A percentile compares a stretch with the other conserved stretches of the same genome.
These are phyloP conservation scores for Solanum pinnatisectum DNA, from an alignment of 257 asterid species.

Conservation along the genomic window DNA sequence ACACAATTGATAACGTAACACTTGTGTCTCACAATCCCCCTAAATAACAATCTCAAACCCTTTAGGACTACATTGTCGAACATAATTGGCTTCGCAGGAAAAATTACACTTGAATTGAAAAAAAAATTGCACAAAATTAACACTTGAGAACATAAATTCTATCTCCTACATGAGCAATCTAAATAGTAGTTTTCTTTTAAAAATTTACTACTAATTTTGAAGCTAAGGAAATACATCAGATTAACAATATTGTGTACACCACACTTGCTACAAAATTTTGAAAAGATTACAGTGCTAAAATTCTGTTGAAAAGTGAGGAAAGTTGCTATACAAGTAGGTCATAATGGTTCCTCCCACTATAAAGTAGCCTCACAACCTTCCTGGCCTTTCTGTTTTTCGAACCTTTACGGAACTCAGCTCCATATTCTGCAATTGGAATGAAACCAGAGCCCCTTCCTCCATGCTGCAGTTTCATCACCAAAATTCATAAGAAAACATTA, in stretches of 20 bases:
- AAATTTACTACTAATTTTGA: neutral
- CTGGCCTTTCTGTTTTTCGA: constrained; percentile 28
- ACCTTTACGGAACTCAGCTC: constrained; percentile 51
- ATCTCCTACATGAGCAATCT: neutral
- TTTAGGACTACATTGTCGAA: neutral
- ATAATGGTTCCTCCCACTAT: constrained; percentile 81
- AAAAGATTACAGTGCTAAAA: neutral
- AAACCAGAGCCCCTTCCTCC: constrained; percentile 77
- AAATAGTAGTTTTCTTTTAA: neutral
- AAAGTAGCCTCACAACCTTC: constrained; percentile 64
- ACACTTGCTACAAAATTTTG: neutral
- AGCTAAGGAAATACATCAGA: neutral
- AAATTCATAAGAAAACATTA: neutral
- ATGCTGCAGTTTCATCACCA: constrained; percentile 39
- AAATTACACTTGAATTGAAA: neutral
- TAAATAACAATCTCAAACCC: neutral
- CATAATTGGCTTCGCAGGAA: neutral
- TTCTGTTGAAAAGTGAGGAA: neutral
- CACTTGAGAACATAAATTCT: neutral
- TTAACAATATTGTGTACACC: neutral
- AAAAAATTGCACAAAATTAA: neutral
- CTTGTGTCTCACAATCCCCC: neutral
- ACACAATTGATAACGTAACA: neutral
- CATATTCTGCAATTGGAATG: constrained; percentile 93
- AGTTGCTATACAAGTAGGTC: constrained; percentile 48